Conservation (phyloP, 164 flowering plant species). For the Aristolochia contorta region DNA sequence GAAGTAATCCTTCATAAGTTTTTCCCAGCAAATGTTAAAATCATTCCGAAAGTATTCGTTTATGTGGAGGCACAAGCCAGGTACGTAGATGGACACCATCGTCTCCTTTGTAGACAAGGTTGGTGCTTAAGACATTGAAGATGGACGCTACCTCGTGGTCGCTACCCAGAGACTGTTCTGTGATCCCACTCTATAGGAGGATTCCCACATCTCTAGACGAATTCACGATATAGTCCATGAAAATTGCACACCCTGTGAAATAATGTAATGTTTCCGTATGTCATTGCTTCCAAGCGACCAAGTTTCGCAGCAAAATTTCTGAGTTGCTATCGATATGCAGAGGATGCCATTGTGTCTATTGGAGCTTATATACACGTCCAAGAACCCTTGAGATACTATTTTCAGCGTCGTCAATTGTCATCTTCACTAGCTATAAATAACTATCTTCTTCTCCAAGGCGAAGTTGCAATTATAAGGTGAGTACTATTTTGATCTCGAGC, state of each 20-base stretch:
- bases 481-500: too few relatives aligned
- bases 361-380: slow-evolving; percentile 19
- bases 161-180: slow-evolving; percentile 37
- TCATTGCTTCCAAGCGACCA: slow-evolving; percentile 41
- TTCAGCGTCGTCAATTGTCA: too few relatives aligned
- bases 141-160: slow-evolving; percentile 42
- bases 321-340: slow-evolving; percentile 31
- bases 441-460: too few relatives aligned
- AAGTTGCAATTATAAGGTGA: too few relatives aligned
- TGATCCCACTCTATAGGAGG: slow-evolving; percentile 27
- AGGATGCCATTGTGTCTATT: slow-evolving; percentile 28
- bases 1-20: not conserved
- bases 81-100: not conserved
- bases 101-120: not conserved
- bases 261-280: slow-evolving; percentile 35
- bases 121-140: slow-evolving; percentile 37
- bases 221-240: slow-evolving; percentile 55
- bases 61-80: not conserved
- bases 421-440: too few relatives aligned
- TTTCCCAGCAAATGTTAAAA: not conserved
- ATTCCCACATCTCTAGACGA: slow-evolving; percentile 32
- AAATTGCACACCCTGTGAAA: slow-evolving; percentile 32
- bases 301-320: slow-evolving; percentile 34
- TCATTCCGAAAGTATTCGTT: not conserved
- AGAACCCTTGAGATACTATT: too few relatives aligned